Evolutionary conservation across 352 stramenopile species (phyloP).

Genomic region (Phytopythium mirpurense): DNA sequence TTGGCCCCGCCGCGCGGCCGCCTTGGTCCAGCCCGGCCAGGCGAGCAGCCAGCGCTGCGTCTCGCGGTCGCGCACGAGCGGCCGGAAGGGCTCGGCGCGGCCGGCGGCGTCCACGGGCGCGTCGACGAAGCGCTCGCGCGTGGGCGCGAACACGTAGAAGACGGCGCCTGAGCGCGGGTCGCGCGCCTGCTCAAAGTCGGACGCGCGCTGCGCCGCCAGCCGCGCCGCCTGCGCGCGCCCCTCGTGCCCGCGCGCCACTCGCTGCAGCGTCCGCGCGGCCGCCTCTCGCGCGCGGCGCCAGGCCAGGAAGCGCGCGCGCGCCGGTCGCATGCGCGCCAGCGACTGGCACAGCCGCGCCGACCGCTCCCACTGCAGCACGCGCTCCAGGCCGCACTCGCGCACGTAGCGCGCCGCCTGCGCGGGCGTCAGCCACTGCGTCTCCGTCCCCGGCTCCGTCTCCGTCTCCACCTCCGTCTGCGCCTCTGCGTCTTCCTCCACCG

Average conservation of each 20-base stretch:
- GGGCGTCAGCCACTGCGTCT: slow-evolving; percentile 25
- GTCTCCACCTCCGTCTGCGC: too few species aligned
- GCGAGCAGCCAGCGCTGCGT: slow-evolving; percentile 67
- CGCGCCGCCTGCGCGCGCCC: slow-evolving; percentile 31
- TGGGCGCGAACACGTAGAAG: slow-evolving; percentile 66
- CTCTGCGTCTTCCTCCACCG: too few species aligned
- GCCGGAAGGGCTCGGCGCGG: slow-evolving; percentile 46
- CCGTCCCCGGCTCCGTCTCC: slow-evolving; percentile 17
- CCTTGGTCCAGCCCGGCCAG: slow-evolving; percentile 49
- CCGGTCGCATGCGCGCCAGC: slow-evolving; percentile 50
- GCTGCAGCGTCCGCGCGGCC: slow-evolving; percentile 45
- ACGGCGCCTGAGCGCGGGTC: slow-evolving; percentile 48
- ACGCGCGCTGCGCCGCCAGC: slow-evolving; percentile 54
- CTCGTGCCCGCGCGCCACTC: slow-evolving; percentile 36
- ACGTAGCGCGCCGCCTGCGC: slow-evolving; percentile 67
- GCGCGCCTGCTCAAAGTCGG: slow-evolving; percentile 62
- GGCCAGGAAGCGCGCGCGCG: slow-evolving; percentile 44
- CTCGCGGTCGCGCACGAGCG: slow-evolving; percentile 66
- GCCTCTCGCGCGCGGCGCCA: slow-evolving; percentile 28
- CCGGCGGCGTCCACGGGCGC: slow-evolving; percentile 52
- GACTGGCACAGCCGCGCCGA: slow-evolving; percentile 43
- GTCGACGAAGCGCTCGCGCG: slow-evolving; percentile 52
- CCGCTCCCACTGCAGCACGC: slow-evolving; percentile 47
- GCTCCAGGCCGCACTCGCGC: slow-evolving; percentile 51
- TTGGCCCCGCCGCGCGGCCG: slow-evolving; percentile 18